These are phyloP conservation scores for Raddia distichophylla DNA, from an alignment of 176 grass and related monocot genomes.

Conservation along the genomic window DNA sequence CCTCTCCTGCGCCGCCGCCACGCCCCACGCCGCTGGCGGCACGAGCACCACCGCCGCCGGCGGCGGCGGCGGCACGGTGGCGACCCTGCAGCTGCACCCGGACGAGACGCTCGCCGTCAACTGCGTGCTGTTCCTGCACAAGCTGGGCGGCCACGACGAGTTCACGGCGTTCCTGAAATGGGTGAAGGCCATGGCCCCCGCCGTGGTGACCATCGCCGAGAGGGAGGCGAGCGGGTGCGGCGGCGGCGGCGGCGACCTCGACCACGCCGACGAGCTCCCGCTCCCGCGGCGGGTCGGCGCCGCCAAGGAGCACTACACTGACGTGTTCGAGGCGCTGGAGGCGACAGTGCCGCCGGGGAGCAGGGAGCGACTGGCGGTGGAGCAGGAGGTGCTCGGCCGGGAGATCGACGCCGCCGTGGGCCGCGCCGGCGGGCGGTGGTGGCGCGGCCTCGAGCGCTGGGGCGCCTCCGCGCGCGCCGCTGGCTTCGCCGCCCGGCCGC, in stretches of 20 bases:
- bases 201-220: constrained; percentile 83
- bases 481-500: constrained; percentile 61
- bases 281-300: constrained; percentile 35
- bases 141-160: constrained; percentile 53
- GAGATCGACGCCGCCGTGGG: constrained; percentile 78
- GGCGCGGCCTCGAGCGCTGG: constrained; percentile 76
- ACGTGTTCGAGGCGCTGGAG: constrained; percentile 90
- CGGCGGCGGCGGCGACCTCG: not conserved
- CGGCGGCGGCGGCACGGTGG: not conserved
- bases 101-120: constrained; percentile 83
- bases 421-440: constrained; percentile 37
- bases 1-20: constrained; percentile 43
- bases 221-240: constrained; percentile 41
- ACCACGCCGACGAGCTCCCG: constrained; percentile 51
- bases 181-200: constrained; percentile 68
- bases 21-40: constrained; percentile 26
- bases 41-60: not conserved
- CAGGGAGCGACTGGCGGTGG: constrained; percentile 74
- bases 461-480: constrained; percentile 48
- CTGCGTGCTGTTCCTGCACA: constrained; percentile 85
- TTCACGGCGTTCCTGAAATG: constrained; percentile 59
- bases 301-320: constrained; percentile 78
- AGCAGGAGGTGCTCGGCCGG: constrained; percentile 72
- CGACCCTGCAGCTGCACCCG: constrained; percentile 42
- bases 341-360: constrained; percentile 87